Evolutionary conservation across 2,329 filamentous ascomycete genomes (phyloP).

Genomic region (Colletotrichum nymphaeae): DNA sequence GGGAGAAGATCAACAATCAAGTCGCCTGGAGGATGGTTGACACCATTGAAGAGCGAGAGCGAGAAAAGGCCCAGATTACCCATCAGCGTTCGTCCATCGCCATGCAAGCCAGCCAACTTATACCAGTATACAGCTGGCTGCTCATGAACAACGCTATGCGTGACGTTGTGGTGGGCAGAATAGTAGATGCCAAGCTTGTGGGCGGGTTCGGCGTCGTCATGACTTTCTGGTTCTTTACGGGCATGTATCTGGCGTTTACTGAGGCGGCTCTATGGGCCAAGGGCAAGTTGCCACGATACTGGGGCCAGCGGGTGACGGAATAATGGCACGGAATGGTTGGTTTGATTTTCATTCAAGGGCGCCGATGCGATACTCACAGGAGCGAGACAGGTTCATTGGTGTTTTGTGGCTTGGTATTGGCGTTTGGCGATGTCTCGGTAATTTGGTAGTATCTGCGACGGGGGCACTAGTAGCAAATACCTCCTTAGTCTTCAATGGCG

Average conservation of each 20-base stretch:
- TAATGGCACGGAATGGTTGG: neutral
- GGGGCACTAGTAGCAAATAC: neutral
- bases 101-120: conserved; percentile 42
- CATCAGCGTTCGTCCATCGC: conserved; percentile 28
- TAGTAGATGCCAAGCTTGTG: conserved; percentile 57
- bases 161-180: conserved; percentile 46
- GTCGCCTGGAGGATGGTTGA: conserved; percentile 73
- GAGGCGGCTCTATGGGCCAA: conserved; percentile 54
- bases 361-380: neutral
- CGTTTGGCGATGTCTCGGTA: conserved; percentile 7
- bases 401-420: conserved; percentile 10
- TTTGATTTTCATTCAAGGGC: neutral
- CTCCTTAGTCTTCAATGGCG: neutral
- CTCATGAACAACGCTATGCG: conserved; percentile 54
- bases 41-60: conserved; percentile 59
- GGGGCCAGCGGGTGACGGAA: neutral
- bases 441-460: neutral
- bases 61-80: conserved; percentile 40
- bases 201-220: conserved; percentile 59
- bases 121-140: conserved; percentile 58
- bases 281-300: conserved; percentile 19
- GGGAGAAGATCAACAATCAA: conserved; percentile 78
- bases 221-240: conserved; percentile 60
- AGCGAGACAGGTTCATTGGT: neutral
- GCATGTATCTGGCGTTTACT: conserved; percentile 61